Percentiles rank a stretch among this genome's conserved stretches.
phyloP scores from a whole-genome alignment of 257 asterid genomes.

The Coffea eugenioides region DNA sequence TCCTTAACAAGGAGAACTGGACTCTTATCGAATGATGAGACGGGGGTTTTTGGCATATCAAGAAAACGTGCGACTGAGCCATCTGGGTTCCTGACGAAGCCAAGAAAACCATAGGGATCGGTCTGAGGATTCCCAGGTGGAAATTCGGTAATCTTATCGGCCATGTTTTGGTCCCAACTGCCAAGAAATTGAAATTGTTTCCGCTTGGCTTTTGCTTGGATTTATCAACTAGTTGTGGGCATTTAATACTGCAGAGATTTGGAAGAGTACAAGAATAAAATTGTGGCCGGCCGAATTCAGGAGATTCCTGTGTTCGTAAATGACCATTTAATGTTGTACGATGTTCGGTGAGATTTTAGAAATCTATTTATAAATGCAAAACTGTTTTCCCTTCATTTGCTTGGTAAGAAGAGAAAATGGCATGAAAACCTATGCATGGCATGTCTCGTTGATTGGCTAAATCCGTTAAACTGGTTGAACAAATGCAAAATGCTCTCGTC shows the following conservation, averaged over 20 bases:
- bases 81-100: slow-evolving; percentile 14
- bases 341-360: background rate
- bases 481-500: background rate
- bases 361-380: background rate
- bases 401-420: background rate
- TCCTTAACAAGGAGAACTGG: slow-evolving; percentile 20
- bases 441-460: background rate
- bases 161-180: background rate
- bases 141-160: background rate
- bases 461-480: background rate
- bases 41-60: background rate
- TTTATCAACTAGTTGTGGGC: background rate
- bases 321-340: background rate
- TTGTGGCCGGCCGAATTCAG: background rate
- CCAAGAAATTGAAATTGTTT: background rate
- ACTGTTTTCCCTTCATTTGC: background rate
- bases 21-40: background rate
- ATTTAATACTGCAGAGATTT: background rate
- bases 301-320: background rate
- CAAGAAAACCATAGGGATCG: slow-evolving; percentile 18
- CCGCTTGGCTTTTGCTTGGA: background rate
- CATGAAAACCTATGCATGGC: background rate
- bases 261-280: background rate
- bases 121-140: background rate
- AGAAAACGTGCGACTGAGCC: slow-evolving; percentile 22